A percentile compares a stretch with the other conserved stretches of the same genome.
Conservation (phyloP, 2,329 filamentous ascomycete genomes). For the Penicillium capsulatum region DNA sequence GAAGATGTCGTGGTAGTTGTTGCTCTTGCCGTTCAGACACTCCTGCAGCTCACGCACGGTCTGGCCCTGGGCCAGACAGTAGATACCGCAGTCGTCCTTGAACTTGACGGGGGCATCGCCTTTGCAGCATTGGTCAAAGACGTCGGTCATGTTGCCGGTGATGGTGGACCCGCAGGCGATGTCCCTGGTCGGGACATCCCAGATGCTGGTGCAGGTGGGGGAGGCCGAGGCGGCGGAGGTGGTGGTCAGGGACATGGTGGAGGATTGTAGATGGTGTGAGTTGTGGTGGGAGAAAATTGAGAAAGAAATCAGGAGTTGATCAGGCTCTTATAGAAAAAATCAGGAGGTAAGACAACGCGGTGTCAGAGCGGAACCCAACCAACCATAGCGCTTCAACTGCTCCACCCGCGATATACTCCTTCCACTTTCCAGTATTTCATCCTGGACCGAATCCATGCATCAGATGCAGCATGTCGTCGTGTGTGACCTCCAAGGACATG, state of each 20-base stretch:
- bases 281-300: not conserved
- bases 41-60: conserved; percentile 31
- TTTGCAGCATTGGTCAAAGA: conserved; percentile 47
- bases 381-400: not conserved
- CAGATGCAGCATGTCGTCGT: too few relatives aligned
- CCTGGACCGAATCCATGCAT: too few relatives aligned
- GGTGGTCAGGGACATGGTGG: conserved; percentile 19
- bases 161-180: conserved; percentile 45
- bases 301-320: too few relatives aligned
- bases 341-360: conserved; percentile 3
- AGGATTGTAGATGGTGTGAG: not conserved
- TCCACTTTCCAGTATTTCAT: too few relatives aligned
- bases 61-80: conserved; percentile 48
- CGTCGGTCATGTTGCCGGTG: conserved; percentile 40
- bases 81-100: conserved; percentile 48
- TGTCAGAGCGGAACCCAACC: conserved; percentile 5
- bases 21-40: conserved; percentile 43
- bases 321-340: not conserved
- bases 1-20: conserved; percentile 40
- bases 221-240: conserved; percentile 20
- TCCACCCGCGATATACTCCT: too few relatives aligned
- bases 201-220: conserved; percentile 30
- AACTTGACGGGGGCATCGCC: conserved; percentile 45
- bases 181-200: conserved; percentile 45
- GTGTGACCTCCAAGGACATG: too few relatives aligned